Conservation (phyloP, 169 alveolate species). For the Ichthyophthirius multifiliis region DNA sequence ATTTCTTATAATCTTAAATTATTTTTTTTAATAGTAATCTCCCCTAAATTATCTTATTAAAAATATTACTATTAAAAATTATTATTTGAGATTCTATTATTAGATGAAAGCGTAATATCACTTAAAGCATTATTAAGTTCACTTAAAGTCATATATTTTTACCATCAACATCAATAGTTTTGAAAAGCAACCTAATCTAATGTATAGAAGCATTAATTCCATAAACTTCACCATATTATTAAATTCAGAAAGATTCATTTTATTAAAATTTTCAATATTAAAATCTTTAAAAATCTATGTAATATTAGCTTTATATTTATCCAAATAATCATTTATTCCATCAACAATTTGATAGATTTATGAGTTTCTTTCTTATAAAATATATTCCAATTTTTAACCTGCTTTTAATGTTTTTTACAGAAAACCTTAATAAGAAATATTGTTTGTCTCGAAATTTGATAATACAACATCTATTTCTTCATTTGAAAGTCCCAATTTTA, state of each 20-base stretch:
- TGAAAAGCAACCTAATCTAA: background rate
- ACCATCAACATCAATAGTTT: constrained; percentile 1
- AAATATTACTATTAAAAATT: no score
- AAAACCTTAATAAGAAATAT: background rate
- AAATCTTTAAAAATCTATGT: background rate
- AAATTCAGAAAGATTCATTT: background rate
- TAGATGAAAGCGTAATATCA: background rate
- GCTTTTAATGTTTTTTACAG: background rate
- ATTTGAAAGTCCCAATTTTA: background rate
- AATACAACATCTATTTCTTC: background rate
- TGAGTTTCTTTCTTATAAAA: background rate
- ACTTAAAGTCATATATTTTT: background rate
- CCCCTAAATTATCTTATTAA: no score
- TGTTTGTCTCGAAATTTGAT: background rate
- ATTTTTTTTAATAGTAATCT: no score
- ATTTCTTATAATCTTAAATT: background rate
- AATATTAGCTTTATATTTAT: background rate
- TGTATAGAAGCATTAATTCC: background rate
- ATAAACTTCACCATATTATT: background rate
- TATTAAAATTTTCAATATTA: background rate
- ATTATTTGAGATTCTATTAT: no score
- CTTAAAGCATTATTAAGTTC: background rate
- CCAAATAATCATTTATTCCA: background rate
- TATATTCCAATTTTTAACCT: background rate
- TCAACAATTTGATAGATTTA: background rate